phyloP scores from a whole-genome alignment of 306 rosid genomes.

The Ormosia semicastrata region DNA sequence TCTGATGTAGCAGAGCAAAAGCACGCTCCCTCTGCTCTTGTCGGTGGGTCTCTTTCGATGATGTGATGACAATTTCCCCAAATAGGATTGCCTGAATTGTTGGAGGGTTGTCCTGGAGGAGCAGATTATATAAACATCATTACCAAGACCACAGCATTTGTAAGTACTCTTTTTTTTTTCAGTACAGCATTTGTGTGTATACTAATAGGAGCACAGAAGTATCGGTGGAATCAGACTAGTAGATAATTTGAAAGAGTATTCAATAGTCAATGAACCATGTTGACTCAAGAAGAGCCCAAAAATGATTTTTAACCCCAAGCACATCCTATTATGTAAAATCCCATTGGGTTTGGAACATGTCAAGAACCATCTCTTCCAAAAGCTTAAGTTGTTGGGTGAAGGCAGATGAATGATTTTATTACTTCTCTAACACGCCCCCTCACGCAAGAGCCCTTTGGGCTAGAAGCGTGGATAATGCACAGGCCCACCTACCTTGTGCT shows the following conservation, averaged over 20 bases:
- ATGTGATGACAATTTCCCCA: conserved; percentile 62
- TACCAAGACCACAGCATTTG: conserved; percentile 27
- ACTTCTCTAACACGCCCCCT: no score
- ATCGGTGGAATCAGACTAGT: background rate
- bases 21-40: conserved; percentile 96
- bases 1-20: conserved; percentile 88
- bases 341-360: background rate
- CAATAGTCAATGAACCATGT: background rate
- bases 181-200: background rate
- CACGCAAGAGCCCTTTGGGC: no score
- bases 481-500: no score
- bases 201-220: conserved; percentile 7
- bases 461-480: no score
- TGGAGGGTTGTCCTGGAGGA: conserved; percentile 72
- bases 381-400: no score
- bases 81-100: conserved; percentile 72
- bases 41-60: conserved; percentile 65
- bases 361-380: no score
- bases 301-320: background rate
- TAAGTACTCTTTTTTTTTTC: background rate
- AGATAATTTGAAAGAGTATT: background rate
- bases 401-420: no score
- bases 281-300: background rate
- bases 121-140: conserved; percentile 35
- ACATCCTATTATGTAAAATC: background rate